Evolutionary conservation across 768 basidiomycete species (phyloP).

Genomic region (Russula lepida): DNA sequence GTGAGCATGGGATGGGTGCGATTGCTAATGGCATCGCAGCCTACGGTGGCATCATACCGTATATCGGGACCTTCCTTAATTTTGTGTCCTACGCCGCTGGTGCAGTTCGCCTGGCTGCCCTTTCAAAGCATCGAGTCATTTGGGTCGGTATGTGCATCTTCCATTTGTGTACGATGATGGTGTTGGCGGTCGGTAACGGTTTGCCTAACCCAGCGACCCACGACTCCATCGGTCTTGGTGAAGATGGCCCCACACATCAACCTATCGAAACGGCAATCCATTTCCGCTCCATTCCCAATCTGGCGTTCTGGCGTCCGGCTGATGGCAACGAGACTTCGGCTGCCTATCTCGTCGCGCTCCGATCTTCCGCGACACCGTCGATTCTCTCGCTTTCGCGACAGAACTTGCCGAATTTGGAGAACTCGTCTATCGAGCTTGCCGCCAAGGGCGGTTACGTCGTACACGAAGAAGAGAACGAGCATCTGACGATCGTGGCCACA

Average conservation of each 20-base stretch:
- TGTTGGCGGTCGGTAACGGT: not conserved
- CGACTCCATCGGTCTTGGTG: slow-evolving; percentile 87
- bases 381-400: slow-evolving; percentile 78
- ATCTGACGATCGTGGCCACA: slow-evolving; percentile 81
- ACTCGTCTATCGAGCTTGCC: slow-evolving; percentile 79
- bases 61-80: slow-evolving; percentile 91
- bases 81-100: slow-evolving; percentile 92
- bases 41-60: slow-evolving; percentile 88
- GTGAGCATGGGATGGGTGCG: slow-evolving; percentile 96
- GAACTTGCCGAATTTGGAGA: slow-evolving; percentile 88
- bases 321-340: slow-evolving; percentile 98
- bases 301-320: slow-evolving; percentile 88
- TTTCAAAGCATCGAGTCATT: slow-evolving; percentile 84
- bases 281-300: slow-evolving; percentile 84
- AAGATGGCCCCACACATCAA: slow-evolving; percentile 95
- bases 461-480: slow-evolving; percentile 70
- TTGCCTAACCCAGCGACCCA: slow-evolving; percentile 58
- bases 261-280: slow-evolving; percentile 84
- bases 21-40: slow-evolving; percentile 87
- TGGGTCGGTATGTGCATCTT: slow-evolving; percentile 65
- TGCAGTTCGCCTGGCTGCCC: slow-evolving; percentile 84
- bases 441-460: slow-evolving; percentile 83
- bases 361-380: slow-evolving; percentile 70
- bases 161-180: not conserved
- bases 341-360: slow-evolving; percentile 73